A percentile compares a stretch with the other conserved stretches of the same genome.
phyloP scores from a whole-genome alignment of 23 red algal genomes.

The Agarophyton chilense region DNA sequence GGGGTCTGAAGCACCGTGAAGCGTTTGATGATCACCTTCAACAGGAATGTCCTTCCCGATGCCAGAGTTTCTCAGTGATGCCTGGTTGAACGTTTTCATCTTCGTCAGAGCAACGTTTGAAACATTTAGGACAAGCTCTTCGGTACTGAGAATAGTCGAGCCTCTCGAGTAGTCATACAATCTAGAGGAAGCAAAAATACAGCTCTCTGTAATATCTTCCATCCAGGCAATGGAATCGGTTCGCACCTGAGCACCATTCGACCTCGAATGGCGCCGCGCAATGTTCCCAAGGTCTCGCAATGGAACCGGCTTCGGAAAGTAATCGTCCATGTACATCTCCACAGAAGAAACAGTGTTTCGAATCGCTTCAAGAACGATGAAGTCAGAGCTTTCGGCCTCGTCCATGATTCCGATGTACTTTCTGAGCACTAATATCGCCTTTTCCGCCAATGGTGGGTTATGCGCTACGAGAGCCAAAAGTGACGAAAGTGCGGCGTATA shows the following conservation, averaged over 20 bases:
- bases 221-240: constrained; percentile 61
- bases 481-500: constrained; percentile 39
- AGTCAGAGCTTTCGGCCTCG: constrained; percentile 67
- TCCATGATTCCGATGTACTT: constrained; percentile 70
- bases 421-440: constrained; percentile 35
- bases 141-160: constrained; percentile 36
- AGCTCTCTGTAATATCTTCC: constrained; percentile 62
- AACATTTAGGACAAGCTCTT: constrained; percentile 54
- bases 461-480: constrained; percentile 56
- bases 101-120: constrained; percentile 14
- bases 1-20: constrained; percentile 65
- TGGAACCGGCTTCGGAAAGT: constrained; percentile 55
- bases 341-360: constrained; percentile 51
- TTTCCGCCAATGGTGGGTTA: constrained; percentile 59
- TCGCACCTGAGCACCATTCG: neutral
- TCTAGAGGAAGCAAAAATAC: constrained; percentile 71
- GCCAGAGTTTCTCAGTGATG: constrained; percentile 4
- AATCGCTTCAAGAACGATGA: constrained; percentile 56
- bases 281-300: constrained; percentile 12
- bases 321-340: constrained; percentile 62
- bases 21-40: constrained; percentile 49
- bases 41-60: constrained; percentile 20
- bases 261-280: neutral
- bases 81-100: constrained; percentile 34
- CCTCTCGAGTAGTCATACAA: constrained; percentile 58